A percentile compares a stretch with the other conserved stretches of the same genome.
Evolutionary conservation across 345 rosid species (phyloP).

Genomic region (Rhodamnia argentea): DNA sequence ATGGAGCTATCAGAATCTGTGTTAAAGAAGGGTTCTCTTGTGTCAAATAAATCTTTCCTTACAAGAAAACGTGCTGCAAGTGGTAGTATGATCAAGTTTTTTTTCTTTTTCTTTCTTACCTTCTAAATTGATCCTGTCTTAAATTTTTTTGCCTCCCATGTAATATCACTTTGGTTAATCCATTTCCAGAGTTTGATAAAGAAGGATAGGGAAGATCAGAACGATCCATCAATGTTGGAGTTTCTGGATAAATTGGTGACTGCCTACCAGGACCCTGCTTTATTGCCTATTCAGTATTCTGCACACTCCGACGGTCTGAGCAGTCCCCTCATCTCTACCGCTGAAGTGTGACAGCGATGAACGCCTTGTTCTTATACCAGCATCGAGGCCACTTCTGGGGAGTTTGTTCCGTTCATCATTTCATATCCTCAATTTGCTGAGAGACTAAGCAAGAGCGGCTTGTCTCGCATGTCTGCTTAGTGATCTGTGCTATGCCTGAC

Average conservation of each 20-base stretch:
- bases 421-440: neutral
- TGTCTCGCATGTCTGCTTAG: neutral
- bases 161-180: neutral
- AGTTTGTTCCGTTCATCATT: neutral
- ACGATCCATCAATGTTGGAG: conserved; percentile 43
- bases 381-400: neutral
- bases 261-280: conserved; percentile 80
- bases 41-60: neutral
- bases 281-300: conserved; percentile 49
- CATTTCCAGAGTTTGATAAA: conserved; percentile 49
- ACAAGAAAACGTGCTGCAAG: neutral
- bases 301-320: conserved; percentile 36
- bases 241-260: conserved; percentile 43
- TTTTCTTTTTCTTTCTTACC: neutral
- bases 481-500: neutral
- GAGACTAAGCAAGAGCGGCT: neutral
- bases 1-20: neutral
- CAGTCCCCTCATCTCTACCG: conserved; percentile 56
- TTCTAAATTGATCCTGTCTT: neutral
- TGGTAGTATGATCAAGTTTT: neutral
- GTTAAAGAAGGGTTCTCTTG: neutral
- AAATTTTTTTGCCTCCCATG: neutral
- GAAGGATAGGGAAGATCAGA: conserved; percentile 61
- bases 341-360: conserved; percentile 13
- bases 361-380: neutral